A percentile compares a stretch with the other conserved stretches of the same genome.
Conservation (phyloP, 75 land plant genomes). For the Ceratopteris richardii region DNA sequence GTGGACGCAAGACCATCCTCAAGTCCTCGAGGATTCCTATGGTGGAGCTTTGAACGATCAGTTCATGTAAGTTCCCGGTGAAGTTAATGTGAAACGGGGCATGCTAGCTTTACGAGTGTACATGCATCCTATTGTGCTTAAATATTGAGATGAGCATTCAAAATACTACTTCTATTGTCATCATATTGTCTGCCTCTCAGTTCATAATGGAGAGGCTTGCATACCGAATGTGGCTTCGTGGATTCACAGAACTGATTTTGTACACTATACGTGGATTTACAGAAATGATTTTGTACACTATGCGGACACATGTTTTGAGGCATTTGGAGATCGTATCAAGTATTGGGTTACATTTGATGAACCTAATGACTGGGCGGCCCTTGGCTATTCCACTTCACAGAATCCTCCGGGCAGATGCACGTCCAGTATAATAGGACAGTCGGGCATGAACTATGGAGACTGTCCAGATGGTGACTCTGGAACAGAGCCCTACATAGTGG, state of each 20-base stretch:
- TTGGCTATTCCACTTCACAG: slow-evolving; percentile 14
- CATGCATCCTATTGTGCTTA: not conserved
- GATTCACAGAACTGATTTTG: no score
- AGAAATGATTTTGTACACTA: slow-evolving; percentile 33
- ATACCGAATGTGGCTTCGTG: no score
- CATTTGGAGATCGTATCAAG: slow-evolving; percentile 36
- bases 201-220: no score
- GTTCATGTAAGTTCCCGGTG: slow-evolving; percentile 3
- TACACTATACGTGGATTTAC: no score
- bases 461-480: slow-evolving; percentile 40
- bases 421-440: slow-evolving; percentile 3
- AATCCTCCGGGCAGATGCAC: slow-evolving; percentile 34
- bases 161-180: no score
- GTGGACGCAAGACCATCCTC: slow-evolving; percentile 6
- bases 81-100: not conserved
- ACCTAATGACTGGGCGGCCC: slow-evolving; percentile 13
- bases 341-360: slow-evolving; percentile 39
- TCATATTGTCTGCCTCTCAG: no score
- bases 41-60: not conserved
- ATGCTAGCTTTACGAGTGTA: not conserved
- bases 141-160: no score
- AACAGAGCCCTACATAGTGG: slow-evolving; percentile 44
- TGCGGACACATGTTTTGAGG: slow-evolving; percentile 36
- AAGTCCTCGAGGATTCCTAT: not conserved
- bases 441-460: not conserved